A percentile compares a stretch with the other conserved stretches of the same genome.
These are phyloP conservation scores for Sclerotinia subarctica DNA, from an alignment of 2,329 filamentous ascomycete species.

Conservation along the genomic window DNA sequence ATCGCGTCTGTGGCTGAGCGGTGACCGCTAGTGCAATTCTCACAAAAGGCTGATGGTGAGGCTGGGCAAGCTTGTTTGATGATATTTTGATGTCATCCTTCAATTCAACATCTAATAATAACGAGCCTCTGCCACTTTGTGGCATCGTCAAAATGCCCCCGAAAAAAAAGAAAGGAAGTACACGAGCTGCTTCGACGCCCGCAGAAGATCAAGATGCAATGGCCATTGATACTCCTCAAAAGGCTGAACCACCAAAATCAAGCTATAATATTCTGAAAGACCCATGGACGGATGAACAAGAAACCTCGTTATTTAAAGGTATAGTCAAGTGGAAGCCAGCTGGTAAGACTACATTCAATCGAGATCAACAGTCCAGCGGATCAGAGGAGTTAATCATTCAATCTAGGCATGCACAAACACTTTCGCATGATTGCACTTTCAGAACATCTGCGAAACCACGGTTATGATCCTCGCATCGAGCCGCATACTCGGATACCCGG, in stretches of 20 bases:
- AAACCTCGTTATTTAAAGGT: slow-evolving; percentile 86
- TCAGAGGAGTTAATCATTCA: slow-evolving; percentile 18
- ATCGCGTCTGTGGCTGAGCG: slow-evolving; percentile 1
- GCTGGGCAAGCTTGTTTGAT: not conserved
- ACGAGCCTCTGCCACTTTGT: not conserved
- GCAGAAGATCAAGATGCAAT: slow-evolving; percentile 56
- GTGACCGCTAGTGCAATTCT: slow-evolving; percentile 9
- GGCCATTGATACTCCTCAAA: slow-evolving; percentile 53
- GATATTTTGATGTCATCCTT: not conserved
- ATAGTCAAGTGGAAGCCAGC: slow-evolving; percentile 97
- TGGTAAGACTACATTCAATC: slow-evolving; percentile 50
- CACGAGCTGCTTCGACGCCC: slow-evolving; percentile 56
- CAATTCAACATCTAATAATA: not conserved
- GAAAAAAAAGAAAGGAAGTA: slow-evolving; percentile 61
- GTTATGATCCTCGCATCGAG: slow-evolving; percentile 66
- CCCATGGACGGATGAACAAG: slow-evolving; percentile 93
- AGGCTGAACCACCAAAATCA: slow-evolving; percentile 38
- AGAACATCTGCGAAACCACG: slow-evolving; percentile 75
- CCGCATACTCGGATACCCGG: slow-evolving; percentile 83
- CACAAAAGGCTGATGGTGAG: slow-evolving; percentile 15
- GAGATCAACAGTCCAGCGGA: not conserved
- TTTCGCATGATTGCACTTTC: slow-evolving; percentile 88
- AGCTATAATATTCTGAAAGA: slow-evolving; percentile 56
- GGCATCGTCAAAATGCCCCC: slow-evolving; percentile 57
- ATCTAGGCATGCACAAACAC: slow-evolving; percentile 81